Base-by-base conservation (phyloP, 768 basidiomycete species). In the Hypsizygus marmoreus region DNA sequence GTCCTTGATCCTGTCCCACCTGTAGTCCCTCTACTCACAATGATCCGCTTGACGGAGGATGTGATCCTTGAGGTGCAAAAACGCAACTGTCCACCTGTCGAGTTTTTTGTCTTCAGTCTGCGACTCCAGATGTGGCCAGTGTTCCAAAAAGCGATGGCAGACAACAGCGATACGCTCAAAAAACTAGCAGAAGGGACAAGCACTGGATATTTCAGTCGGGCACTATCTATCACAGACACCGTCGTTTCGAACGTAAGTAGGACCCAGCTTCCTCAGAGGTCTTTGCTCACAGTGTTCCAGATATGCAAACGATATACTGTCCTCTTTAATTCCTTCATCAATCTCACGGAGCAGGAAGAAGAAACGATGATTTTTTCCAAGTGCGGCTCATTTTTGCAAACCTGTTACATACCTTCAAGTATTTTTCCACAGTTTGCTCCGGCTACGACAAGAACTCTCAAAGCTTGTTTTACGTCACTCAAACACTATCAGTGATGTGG, bases 341-440 rank as follows among this genome's bases (percentile, higher is more conserved):
- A 81, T 22, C 68, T 99, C 52, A 91, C 89, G 3, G 79, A 79
- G 29, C 86, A 89, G 49, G 86, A 83, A 31, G 92, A 97, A 54
- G 95, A 97, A 62, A 91, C 91, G 7, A 97, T 97, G 94, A 88
- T 98, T 36, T 97, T 97, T 59, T 82, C 88, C 17, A 94, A 94
- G 95, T 95, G 59, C 54, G 83, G 61, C 23, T 8, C 11, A 14
- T 40, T 28, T 23, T n/a, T 28, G 32, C 25, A 7, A 11, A 4
- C n/a, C n/a, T 24, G 2, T 34, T 16, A 24, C 9, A 4, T 37
- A 41, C 44, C 14, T 43, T 14, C 32, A n/a, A 19, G 32, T 26
- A 24, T 2, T 36, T 40, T 30, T 43, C 43, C 39, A 9, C 49
- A 98, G 95, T 60, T 72, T 97, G 40, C 70, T 84, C 11, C 86